Base-by-base conservation (phyloP, 345 rosid species). In the Brassica carinata region DNA sequence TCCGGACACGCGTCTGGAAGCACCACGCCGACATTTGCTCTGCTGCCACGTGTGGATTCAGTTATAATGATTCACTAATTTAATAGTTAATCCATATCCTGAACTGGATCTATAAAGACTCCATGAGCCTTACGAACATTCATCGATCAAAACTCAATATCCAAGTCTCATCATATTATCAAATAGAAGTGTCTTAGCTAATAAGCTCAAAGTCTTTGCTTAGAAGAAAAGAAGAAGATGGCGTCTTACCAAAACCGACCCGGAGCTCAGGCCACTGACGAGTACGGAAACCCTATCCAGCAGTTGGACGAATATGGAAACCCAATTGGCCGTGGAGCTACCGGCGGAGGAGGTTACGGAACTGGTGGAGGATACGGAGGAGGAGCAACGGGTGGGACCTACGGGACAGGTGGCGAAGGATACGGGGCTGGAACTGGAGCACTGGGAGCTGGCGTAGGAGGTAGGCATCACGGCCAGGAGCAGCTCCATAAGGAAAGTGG, bases 221-320 rank as follows among this genome's bases (percentile, higher is more conserved):
- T 67, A 27, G 19, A 65, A 78, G n/a, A 65, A 78, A n/a, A 59
- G 77, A 71, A 74, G 36, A 43, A 75, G 64, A 77, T 76, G 77
- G 81, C 78, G 62, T 77, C 67, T 63, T 79, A 80, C 73, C 82
- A 80, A 70, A 67, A 74, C 63, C 75, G 76, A 51, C 73, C 78
- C 38, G 86, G 87, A 75, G 77, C 74, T 59, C 72, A 84, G 27
- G 78, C 77, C 0, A 85, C 85, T 0, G 90, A 87, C 68, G 85
- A 87, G 69, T 80, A 79, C 1, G 89, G 90, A 30, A 83, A 86
- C 75, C 85, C 85, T 1, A 53, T 81, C 71, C 72, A 64, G 19
- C 71, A 33, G 70, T 14, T 77, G 27, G 84, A 85, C 51, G 79
- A 61, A 75, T 79, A 33, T 2, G 85, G 84, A 18, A 76, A 82